Evolutionary conservation across 495 filamentous ascomycete genomes (phyloP).

Genomic region (Parachaetomium inaequale): DNA sequence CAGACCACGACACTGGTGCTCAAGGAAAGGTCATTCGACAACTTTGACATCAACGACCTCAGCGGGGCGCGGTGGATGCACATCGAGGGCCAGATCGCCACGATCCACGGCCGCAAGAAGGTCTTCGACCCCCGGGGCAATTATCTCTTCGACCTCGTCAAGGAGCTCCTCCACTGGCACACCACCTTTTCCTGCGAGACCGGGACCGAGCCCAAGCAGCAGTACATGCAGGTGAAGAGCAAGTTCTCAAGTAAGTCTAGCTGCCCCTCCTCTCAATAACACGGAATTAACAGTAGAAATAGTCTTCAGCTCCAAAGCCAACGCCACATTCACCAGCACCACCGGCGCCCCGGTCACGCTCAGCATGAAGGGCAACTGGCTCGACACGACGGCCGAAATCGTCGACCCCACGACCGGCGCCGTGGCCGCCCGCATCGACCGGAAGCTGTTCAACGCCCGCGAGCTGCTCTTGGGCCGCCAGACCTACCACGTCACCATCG

Average conservation of each 20-base stretch:
- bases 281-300: too few species aligned
- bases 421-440: slow-evolving; percentile 52
- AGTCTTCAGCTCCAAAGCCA: slow-evolving; percentile 48
- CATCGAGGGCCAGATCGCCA: slow-evolving; percentile 47
- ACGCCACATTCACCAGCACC: slow-evolving; percentile 45
- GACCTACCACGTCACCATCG: slow-evolving; percentile 57
- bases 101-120: slow-evolving; percentile 43
- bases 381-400: slow-evolving; percentile 48
- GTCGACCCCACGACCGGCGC: slow-evolving; percentile 40
- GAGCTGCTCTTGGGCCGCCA: slow-evolving; percentile 56
- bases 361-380: slow-evolving; percentile 43
- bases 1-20: slow-evolving; percentile 49
- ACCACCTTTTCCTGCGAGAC: slow-evolving; percentile 41
- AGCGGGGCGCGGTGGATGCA: slow-evolving; percentile 48
- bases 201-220: slow-evolving; percentile 35
- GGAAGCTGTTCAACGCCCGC: slow-evolving; percentile 51
- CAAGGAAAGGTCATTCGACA: slow-evolving; percentile 55
- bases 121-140: slow-evolving; percentile 45
- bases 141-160: slow-evolving; percentile 51
- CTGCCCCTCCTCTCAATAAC: neutral
- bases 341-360: slow-evolving; percentile 38
- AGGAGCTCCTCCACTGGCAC: slow-evolving; percentile 50
- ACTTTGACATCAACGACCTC: slow-evolving; percentile 50
- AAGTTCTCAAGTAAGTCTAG: slow-evolving; percentile 43
- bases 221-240: slow-evolving; percentile 51